Evolutionary conservation across 2,329 filamentous ascomycete genomes (phyloP).

Genomic region (Fonsecaea nubica): DNA sequence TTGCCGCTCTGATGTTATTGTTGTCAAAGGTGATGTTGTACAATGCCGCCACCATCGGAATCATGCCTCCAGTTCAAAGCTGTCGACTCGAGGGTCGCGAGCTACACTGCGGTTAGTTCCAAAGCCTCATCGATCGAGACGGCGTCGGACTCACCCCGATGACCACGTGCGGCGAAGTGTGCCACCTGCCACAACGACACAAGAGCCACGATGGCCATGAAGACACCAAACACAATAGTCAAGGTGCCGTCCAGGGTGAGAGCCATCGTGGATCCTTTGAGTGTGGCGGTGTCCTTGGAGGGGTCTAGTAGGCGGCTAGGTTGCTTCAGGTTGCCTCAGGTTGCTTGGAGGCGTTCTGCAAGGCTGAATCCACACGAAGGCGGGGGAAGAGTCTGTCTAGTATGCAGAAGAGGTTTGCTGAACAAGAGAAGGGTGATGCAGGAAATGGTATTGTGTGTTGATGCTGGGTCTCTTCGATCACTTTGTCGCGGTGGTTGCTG

Average conservation of each 20-base stretch:
- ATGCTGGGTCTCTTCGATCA: background rate
- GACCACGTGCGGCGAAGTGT: constrained; percentile 20
- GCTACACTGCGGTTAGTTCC: constrained; percentile 14
- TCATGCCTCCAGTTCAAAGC: constrained; percentile 31
- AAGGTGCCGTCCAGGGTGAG: constrained; percentile 24
- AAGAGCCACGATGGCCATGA: constrained; percentile 29
- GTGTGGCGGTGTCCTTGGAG: background rate
- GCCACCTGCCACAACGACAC: constrained; percentile 27
- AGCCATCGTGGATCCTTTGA: constrained; percentile 14
- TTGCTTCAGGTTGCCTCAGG: background rate
- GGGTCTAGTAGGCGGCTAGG: background rate
- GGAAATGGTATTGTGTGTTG: background rate
- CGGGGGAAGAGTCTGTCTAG: background rate
- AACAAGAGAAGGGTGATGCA: constrained; percentile 1
- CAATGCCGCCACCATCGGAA: background rate
- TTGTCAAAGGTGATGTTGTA: background rate
- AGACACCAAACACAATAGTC: constrained; percentile 28
- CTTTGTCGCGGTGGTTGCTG: background rate
- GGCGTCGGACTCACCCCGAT: constrained; percentile 16
- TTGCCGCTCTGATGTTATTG: background rate
- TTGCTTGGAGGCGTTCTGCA: background rate
- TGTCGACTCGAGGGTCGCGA: constrained; percentile 13
- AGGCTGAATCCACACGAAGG: background rate
- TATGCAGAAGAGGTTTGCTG: background rate
- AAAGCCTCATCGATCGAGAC: background rate